Evolutionary conservation across 176 grass and related monocot genomes (phyloP), one percentile per base, ranked within the genome.

Genomic region (Phoenix dactylifera): DNA sequence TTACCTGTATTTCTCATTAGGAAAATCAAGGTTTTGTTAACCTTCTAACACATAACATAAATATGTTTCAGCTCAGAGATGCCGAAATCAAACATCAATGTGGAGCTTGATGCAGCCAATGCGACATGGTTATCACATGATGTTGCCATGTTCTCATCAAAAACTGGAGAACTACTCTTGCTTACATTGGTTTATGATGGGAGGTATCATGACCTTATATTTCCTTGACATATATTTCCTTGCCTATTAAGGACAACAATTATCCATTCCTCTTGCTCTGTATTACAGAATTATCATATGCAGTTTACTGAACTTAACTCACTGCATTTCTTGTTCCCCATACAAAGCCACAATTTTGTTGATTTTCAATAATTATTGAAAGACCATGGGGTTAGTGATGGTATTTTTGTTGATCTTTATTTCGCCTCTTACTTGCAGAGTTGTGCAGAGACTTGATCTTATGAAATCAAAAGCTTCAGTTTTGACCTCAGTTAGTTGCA

Each of bases 391-490:
- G 35, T 9, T 44, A 44, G 7, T 44, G 35, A 44, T 44, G 35
- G 7, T 44, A 14, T 44, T 44, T 39, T 44, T 44, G 7, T 44
- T 44, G 14, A 10, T 44, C 9, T 44, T 2, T 44, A 44, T 44
- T 44, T 44, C 2, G 0, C 10, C 35, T 22, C 74, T 76, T 20
- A 53, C 69, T 62, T 84, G 53, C 77, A 90, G 92, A 79, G 76
- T 72, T 50, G 92, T 96, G 69, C 92, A 87, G 63, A 96, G 92
- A 77, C 80, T 96, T 72, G 92, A 96, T 77, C 80, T 96, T 71
- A 75, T 86, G 61, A 96, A 88, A 74, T 90, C 92, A 72, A 96
- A 88, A 60, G 72, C 92, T 70, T 96, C 92, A 52, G 87, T 87
- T 70, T 72, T 96, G 24, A 88, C 86, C 58, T 96, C 87, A 68